phyloP scores from a whole-genome alignment of 2,329 filamentous ascomycete genomes.

The Pseudonectria foliicola region DNA sequence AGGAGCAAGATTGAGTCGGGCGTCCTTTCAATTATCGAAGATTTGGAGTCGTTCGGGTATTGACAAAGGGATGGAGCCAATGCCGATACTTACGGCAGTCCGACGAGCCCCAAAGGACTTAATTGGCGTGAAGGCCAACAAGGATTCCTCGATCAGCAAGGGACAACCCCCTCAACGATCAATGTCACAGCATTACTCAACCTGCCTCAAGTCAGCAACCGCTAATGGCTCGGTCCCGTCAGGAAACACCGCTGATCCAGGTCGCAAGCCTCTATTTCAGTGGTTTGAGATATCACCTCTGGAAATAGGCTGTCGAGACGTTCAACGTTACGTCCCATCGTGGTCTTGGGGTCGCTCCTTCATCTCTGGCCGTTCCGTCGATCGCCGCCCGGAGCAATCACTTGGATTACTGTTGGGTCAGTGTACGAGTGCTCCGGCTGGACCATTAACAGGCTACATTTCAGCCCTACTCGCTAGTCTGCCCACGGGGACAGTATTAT shows the following conservation, averaged over 20 bases:
- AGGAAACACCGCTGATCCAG: fast-evolving
- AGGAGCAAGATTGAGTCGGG: conserved; percentile 10
- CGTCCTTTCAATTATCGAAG: conserved; percentile 15
- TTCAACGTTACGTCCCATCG: conserved; percentile 13
- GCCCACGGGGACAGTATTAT: conserved; percentile 12
- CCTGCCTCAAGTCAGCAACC: background rate
- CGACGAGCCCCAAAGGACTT: conserved; percentile 13
- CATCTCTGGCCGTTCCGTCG: conserved; percentile 12
- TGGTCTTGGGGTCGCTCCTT: conserved; percentile 20
- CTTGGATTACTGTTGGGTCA: conserved; percentile 13
- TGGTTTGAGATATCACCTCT: conserved; percentile 19
- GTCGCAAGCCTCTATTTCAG: conserved; percentile 7
- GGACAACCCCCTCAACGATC: conserved; percentile 3
- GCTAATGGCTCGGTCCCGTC: background rate
- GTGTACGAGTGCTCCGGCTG: conserved; percentile 16
- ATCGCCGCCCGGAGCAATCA: conserved; percentile 13
- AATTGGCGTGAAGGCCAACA: conserved; percentile 4
- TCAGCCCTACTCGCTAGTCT: conserved; percentile 11
- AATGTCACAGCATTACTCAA: conserved; percentile 4
- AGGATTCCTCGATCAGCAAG: conserved; percentile 3
- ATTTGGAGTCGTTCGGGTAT: conserved; percentile 13
- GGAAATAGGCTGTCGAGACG: conserved; percentile 12
- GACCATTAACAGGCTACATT: conserved; percentile 12
- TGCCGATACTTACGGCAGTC: conserved; percentile 16
- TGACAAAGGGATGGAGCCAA: conserved; percentile 7